Evolutionary conservation across 2,329 filamentous ascomycete species (phyloP).

Genomic region (Lojkania enalia): DNA sequence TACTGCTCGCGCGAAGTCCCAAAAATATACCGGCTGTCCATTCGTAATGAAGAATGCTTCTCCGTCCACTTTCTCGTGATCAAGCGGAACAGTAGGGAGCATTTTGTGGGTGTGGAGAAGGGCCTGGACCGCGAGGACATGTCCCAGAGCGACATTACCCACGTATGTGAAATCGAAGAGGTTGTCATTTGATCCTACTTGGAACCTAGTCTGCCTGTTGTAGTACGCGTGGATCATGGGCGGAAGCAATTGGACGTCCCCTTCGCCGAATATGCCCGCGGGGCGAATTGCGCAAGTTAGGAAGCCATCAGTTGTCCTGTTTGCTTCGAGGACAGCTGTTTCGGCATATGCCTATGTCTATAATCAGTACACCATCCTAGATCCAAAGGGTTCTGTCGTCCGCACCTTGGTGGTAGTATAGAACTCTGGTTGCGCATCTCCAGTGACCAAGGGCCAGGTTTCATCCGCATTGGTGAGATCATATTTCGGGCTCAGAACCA

Average conservation of each 20-base stretch:
- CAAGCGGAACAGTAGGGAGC: slow-evolving; percentile 44
- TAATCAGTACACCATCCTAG: not conserved
- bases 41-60: slow-evolving; percentile 58
- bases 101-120: slow-evolving; percentile 51
- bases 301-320: slow-evolving; percentile 51
- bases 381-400: not conserved
- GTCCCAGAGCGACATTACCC: slow-evolving; percentile 56
- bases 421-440: slow-evolving; percentile 53
- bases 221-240: slow-evolving; percentile 50
- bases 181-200: slow-evolving; percentile 57
- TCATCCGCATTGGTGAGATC: slow-evolving; percentile 56
- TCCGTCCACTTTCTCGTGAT: slow-evolving; percentile 53
- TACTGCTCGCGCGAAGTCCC: slow-evolving; percentile 53
- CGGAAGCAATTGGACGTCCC: slow-evolving; percentile 52
- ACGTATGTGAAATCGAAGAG: slow-evolving; percentile 60
- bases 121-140: slow-evolving; percentile 55
- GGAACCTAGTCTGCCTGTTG: slow-evolving; percentile 54
- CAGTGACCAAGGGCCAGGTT: slow-evolving; percentile 51
- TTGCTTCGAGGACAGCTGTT: slow-evolving; percentile 52
- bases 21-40: slow-evolving; percentile 55
- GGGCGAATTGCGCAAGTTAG: slow-evolving; percentile 56
- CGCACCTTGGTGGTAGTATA: slow-evolving; percentile 54
- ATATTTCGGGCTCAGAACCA: slow-evolving; percentile 50
- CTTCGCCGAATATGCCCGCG: slow-evolving; percentile 56
- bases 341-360: slow-evolving; percentile 49